phyloP scores from a whole-genome alignment of 202 grass and related monocot species.

The Schoenoplectus tabernaemontani region DNA sequence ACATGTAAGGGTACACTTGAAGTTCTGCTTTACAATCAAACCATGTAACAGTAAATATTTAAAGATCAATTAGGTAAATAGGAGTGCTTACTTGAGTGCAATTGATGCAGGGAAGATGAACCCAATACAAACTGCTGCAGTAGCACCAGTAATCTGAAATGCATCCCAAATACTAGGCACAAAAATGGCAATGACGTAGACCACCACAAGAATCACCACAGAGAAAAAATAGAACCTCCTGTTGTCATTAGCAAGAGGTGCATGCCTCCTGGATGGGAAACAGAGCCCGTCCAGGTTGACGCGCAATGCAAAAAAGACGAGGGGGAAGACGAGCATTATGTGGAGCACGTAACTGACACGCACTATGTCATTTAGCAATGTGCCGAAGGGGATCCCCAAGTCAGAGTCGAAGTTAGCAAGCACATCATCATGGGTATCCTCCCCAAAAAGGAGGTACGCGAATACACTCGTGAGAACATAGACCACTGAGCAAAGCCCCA shows the following conservation, averaged over 20 bases:
- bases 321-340: slow-evolving; percentile 93
- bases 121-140: slow-evolving; percentile 70
- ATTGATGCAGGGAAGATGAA: slow-evolving; percentile 92
- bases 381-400: slow-evolving; percentile 66
- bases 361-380: slow-evolving; percentile 63
- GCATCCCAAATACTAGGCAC: slow-evolving; percentile 95
- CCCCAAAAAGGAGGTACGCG: slow-evolving; percentile 86
- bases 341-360: slow-evolving; percentile 94
- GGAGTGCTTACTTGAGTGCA: slow-evolving; percentile 53
- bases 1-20: neutral
- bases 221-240: slow-evolving; percentile 63
- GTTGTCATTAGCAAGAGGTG: slow-evolving; percentile 39
- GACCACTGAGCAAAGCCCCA: slow-evolving; percentile 72
- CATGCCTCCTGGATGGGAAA: slow-evolving; percentile 54
- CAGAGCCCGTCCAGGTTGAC: slow-evolving; percentile 79
- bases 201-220: slow-evolving; percentile 37
- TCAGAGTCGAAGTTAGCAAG: slow-evolving; percentile 74
- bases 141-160: slow-evolving; percentile 90
- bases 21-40: neutral
- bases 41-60: neutral
- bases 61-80: neutral
- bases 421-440: slow-evolving; percentile 69
- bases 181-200: slow-evolving; percentile 76
- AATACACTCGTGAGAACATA: slow-evolving; percentile 88
- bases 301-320: slow-evolving; percentile 82